phyloP scores from a whole-genome alignment of 2,329 filamentous ascomycete genomes.

The Fusarium oxysporum region DNA sequence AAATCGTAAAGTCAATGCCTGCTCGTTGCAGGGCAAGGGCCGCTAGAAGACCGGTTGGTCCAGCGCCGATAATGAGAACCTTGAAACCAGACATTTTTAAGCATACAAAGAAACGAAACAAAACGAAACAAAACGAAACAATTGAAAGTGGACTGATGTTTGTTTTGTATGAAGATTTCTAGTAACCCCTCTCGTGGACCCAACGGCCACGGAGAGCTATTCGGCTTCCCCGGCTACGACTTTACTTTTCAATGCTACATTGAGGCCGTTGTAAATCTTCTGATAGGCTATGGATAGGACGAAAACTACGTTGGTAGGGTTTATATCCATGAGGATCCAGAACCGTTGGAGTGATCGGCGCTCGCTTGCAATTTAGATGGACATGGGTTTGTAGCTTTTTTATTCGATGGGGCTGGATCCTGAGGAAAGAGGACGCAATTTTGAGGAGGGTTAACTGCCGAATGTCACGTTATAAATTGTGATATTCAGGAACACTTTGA shows the following conservation, averaged over 20 bases:
- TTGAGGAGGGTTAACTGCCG: background rate
- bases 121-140: background rate
- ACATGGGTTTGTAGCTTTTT: background rate
- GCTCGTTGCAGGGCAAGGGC: constrained; percentile 14
- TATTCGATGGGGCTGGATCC: constrained; percentile 1
- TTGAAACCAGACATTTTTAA: constrained; percentile 14
- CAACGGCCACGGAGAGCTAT: background rate
- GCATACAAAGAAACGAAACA: background rate
- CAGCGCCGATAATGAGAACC: constrained; percentile 23
- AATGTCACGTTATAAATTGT: constrained; percentile 14
- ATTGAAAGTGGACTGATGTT: background rate
- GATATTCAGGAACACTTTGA: constrained; percentile 1
- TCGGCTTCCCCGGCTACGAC: background rate
- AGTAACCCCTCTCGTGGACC: background rate
- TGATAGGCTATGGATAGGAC: background rate
- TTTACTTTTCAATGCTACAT: background rate
- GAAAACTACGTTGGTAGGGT: background rate
- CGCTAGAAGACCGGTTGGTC: constrained; percentile 12
- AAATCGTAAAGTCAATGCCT: constrained; percentile 17
- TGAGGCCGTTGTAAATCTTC: background rate
- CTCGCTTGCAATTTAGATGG: constrained; percentile 1
- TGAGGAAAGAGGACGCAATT: background rate
- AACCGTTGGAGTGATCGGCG: constrained; percentile 24
- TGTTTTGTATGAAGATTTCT: background rate
- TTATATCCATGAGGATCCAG: background rate